These are phyloP conservation scores for Trichoderma orchidacearum DNA, from an alignment of 495 filamentous ascomycete genomes.

Conservation along the genomic window DNA sequence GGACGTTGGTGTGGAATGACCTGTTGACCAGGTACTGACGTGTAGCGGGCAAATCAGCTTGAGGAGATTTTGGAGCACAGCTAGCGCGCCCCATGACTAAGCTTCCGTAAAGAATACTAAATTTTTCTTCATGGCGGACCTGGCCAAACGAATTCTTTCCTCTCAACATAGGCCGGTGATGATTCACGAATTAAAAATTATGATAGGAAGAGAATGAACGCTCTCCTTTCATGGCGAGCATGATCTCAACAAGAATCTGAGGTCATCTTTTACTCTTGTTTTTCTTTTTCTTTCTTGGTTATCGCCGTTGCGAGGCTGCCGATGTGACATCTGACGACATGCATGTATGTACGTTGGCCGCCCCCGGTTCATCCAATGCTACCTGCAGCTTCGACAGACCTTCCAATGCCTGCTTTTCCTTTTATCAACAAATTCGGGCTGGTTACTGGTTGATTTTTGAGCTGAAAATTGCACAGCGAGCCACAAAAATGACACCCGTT, in stretches of 20 bases:
- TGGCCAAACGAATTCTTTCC: slow-evolving; percentile 1
- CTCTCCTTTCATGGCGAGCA: slow-evolving; percentile 26
- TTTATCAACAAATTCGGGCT: too few relatives aligned
- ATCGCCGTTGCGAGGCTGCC: too few relatives aligned
- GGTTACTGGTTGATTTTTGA: too few relatives aligned
- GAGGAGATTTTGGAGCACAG: neutral
- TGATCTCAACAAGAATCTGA: slow-evolving; percentile 46
- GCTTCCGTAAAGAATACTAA: neutral
- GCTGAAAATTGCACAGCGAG: too few relatives aligned
- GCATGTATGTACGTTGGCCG: too few relatives aligned
- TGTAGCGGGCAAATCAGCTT: too few relatives aligned
- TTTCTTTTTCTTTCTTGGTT: neutral
- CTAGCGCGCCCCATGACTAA: neutral
- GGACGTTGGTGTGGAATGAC: slow-evolving; percentile 1
- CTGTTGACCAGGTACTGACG: neutral
- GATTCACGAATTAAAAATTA: slow-evolving; percentile 32
- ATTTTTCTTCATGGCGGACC: neutral
- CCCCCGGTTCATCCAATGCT: too few relatives aligned
- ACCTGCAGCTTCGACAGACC: too few relatives aligned
- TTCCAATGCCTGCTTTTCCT: too few relatives aligned
- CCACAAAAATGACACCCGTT: too few relatives aligned
- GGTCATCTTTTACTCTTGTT: slow-evolving; percentile 13
- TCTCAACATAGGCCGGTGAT: slow-evolving; percentile 36
- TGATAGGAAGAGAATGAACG: slow-evolving; percentile 49
- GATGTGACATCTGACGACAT: too few relatives aligned